These are phyloP conservation scores for Annulohypoxylon truncatum DNA, from an alignment of 2,329 filamentous ascomycete genomes.

Conservation along the genomic window DNA sequence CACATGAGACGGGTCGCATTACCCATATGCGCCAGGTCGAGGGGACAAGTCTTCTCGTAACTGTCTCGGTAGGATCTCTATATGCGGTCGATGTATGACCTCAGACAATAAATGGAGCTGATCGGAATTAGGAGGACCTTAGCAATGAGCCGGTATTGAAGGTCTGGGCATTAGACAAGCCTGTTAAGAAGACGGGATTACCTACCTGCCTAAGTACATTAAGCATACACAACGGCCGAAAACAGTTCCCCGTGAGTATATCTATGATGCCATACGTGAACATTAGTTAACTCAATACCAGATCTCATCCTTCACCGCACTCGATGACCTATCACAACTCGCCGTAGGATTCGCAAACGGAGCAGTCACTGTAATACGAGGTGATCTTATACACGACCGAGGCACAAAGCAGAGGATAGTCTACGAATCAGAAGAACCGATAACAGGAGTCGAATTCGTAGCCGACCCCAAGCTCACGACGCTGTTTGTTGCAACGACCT, in stretches of 20 bases:
- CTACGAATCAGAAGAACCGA: constrained; percentile 95
- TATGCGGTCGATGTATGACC: background rate
- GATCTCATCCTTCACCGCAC: constrained; percentile 89
- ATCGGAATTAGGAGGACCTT: constrained; percentile 76
- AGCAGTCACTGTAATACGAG: constrained; percentile 90
- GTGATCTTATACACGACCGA: constrained; percentile 93
- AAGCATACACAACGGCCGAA: constrained; percentile 87
- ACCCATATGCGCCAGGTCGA: constrained; percentile 94
- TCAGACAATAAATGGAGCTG: constrained; percentile 37
- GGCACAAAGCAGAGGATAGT: constrained; percentile 94
- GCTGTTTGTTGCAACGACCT: constrained; percentile 92
- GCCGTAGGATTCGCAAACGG: constrained; percentile 97
- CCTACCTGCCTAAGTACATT: constrained; percentile 90
- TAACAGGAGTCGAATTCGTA: constrained; percentile 87
- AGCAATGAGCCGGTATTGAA: constrained; percentile 89
- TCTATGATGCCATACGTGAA: background rate
- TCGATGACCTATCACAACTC: constrained; percentile 90
- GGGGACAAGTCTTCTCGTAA: constrained; percentile 86
- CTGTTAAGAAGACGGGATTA: constrained; percentile 90
- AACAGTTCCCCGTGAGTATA: constrained; percentile 83
- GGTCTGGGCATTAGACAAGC: constrained; percentile 96
- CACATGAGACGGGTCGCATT: constrained; percentile 82
- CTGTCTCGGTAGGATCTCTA: constrained; percentile 68
- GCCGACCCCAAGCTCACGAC: constrained; percentile 73
- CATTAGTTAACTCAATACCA: constrained; percentile 47